Base-by-base conservation (phyloP, 1,284 basidiomycete genomes). In the Cryptococcus sp. region DNA sequence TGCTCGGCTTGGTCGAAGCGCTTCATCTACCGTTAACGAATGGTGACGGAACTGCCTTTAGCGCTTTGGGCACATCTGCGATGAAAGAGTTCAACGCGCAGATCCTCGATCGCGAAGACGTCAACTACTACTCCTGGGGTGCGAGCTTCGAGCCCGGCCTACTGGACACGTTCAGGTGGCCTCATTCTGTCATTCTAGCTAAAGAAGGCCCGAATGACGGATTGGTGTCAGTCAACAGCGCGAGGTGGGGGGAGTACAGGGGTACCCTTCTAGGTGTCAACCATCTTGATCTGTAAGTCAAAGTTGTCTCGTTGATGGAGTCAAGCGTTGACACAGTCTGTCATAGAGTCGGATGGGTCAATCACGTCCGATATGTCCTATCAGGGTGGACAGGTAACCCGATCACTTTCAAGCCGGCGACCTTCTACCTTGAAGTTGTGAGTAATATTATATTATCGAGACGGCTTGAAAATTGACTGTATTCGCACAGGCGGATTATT, bases 151-250 rank as follows among this genome's bases (percentile, higher is more conserved):
- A 89, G 15, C 93, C 94, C 3, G 89, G 90, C 1, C 80, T 94
- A 56, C 85, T 94, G 46, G 91, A 94, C 77, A 89, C 91, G 0
- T 93, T 90, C 86, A 85, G 85, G 62, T 87, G 87, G 83, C 86
- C 92, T 1, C 91, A 93, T 74, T 85, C 85, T 4, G 86, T 96
- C 37, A 88, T 97, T 50, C 75, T 88, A 22, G 87, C 91, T 69
- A 89, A 89, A 70, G 93, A 97, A 78, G 93, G 93, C 17, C 86
- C 89, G 5, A 98, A 97, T 68, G 96, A 99, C 73, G 94, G 93
- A 0, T 81, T 99, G 20, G 95, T 99, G 15, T 89, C 88, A 10
- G 83, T 99, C 15, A 85, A 89, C 62, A 91, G 89, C 67, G 91
- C 93, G 7, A 84, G 85, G 65, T 96, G 93, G 93, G 93, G 93